These are phyloP conservation scores for Moesziomyces globuligerus DNA, from an alignment of 1,284 basidiomycete species.

Conservation along the genomic window DNA sequence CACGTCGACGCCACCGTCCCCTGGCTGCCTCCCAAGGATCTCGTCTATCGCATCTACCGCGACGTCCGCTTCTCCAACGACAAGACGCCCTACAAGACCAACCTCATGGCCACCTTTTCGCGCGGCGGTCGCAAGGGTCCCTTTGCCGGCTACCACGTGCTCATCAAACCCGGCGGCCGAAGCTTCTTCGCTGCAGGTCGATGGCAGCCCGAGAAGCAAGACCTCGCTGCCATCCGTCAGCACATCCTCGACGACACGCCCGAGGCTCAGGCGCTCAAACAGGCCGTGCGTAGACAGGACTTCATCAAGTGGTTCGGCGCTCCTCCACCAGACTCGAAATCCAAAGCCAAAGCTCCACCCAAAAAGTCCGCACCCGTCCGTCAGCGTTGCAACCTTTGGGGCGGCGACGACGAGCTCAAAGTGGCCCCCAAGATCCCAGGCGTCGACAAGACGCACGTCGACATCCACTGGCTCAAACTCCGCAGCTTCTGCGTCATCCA, in stretches of 20 bases:
- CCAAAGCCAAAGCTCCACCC: constrained; percentile 8
- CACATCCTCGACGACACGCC: constrained; percentile 71
- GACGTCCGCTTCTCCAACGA: constrained; percentile 90
- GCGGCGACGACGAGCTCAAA: constrained; percentile 75
- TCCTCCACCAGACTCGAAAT: constrained; percentile 65
- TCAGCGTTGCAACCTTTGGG: constrained; percentile 69
- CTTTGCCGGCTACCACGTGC: constrained; percentile 72
- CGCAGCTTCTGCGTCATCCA: constrained; percentile 79
- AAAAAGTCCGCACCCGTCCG: not conserved
- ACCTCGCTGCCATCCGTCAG: constrained; percentile 79
- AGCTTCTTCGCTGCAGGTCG: constrained; percentile 81
- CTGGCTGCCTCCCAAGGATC: constrained; percentile 82
- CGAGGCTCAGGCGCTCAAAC: constrained; percentile 75
- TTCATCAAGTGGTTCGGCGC: constrained; percentile 81
- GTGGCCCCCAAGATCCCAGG: constrained; percentile 71
- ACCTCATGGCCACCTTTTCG: constrained; percentile 80
- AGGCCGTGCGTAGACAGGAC: constrained; percentile 74
- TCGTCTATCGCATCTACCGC: constrained; percentile 74
- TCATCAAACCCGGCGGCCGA: constrained; percentile 58
- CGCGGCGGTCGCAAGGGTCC: constrained; percentile 82
- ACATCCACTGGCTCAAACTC: constrained; percentile 86
- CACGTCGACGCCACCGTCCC: constrained; percentile 81
- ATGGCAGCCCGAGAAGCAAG: constrained; percentile 85
- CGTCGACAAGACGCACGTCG: constrained; percentile 82
- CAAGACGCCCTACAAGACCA: constrained; percentile 89